Conservation (phyloP, 2,329 filamentous ascomycete genomes). For the Colletotrichum sp. region DNA sequence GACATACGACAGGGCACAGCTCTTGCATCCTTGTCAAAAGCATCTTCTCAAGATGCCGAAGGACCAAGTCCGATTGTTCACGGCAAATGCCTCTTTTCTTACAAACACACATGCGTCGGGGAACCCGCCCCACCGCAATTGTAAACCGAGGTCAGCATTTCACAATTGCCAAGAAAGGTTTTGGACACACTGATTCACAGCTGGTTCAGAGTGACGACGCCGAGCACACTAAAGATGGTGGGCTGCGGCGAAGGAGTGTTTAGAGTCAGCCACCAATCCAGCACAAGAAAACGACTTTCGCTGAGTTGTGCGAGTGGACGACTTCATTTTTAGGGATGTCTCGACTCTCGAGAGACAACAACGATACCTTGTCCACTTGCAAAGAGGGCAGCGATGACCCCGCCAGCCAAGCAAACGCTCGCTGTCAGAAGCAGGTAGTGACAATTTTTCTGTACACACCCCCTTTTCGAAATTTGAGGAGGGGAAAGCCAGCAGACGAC, state of each 20-base stretch:
- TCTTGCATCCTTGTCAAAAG: not conserved
- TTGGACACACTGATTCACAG: not conserved
- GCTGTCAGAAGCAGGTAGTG: conserved; percentile 20
- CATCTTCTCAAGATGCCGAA: not conserved
- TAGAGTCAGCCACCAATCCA: not conserved
- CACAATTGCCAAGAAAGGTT: not conserved
- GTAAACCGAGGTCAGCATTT: not conserved
- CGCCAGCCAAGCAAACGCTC: not conserved
- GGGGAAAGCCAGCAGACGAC: conserved; percentile 10
- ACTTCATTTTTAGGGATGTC: not conserved
- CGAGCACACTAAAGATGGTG: not conserved
- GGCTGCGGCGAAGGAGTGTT: not conserved
- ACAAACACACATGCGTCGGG: not conserved
- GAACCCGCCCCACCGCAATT: not conserved
- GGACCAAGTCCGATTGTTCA: not conserved
- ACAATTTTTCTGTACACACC: conserved; percentile 16
- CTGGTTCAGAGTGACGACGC: not conserved
- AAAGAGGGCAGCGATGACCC: not conserved
- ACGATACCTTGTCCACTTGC: not conserved
- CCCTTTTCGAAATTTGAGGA: conserved; percentile 20
- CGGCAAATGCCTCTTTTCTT: not conserved
- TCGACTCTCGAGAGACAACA: not conserved
- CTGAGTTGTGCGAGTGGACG: not conserved
- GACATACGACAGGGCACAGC: not conserved
- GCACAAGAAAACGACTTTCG: not conserved